These are phyloP conservation scores for Acorus calamus DNA, from an alignment of 106 monocot genomes.

Conservation along the genomic window DNA sequence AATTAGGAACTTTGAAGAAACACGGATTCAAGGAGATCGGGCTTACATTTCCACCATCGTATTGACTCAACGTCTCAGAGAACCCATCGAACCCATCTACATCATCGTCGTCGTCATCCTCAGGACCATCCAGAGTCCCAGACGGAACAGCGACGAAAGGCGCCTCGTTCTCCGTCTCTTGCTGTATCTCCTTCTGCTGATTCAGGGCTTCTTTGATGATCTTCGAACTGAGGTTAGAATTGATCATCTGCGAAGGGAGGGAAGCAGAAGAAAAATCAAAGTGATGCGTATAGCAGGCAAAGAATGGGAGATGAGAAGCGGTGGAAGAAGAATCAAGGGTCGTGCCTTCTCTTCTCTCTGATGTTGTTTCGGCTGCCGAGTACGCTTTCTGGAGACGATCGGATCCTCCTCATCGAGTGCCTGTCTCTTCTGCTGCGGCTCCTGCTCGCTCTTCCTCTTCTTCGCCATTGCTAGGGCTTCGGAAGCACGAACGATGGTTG, in stretches of 20 bases:
- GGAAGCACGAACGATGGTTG: no score
- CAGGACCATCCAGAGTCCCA: not conserved
- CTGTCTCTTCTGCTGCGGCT: constrained; percentile 12
- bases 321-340: no score
- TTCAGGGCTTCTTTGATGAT: not conserved
- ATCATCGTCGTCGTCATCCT: constrained; percentile 31
- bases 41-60: constrained; percentile 40
- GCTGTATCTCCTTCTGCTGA: not conserved
- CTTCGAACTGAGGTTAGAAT: not conserved
- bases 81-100: constrained; percentile 54
- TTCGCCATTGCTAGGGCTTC: constrained; percentile 15
- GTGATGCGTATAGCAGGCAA: not conserved
- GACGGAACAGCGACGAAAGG: no score
- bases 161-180: not conserved
- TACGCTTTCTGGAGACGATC: constrained; percentile 31
- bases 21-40: no score
- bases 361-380: constrained; percentile 46
- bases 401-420: constrained; percentile 41
- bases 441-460: constrained; percentile 42
- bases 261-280: not conserved
- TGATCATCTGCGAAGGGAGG: not conserved
- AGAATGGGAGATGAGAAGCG: no score
- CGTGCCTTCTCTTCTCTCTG: constrained; percentile 46
- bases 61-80: constrained; percentile 43
- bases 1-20: not conserved